These are phyloP conservation scores for Anthracocystis panici-leucophaei DNA, from an alignment of 1,284 basidiomycete species.

Conservation along the genomic window DNA sequence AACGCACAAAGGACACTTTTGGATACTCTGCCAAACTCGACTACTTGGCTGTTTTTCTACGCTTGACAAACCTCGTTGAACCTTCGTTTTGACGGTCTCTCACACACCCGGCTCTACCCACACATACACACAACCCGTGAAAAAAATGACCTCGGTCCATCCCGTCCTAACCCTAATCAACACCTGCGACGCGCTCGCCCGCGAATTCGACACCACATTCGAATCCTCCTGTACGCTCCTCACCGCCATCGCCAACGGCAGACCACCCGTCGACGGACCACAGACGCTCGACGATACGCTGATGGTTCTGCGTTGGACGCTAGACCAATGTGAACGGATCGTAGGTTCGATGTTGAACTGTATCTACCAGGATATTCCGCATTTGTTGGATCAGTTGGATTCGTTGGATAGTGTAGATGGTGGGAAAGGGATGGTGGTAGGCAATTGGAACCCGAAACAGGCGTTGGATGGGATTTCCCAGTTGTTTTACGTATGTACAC, in stretches of 20 bases:
- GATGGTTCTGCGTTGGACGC: conserved; percentile 14
- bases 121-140: no score
- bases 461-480: conserved; percentile 57
- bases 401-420: conserved; percentile 36
- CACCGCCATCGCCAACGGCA: conserved; percentile 1
- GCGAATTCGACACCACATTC: conserved; percentile 29
- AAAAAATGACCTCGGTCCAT: conserved; percentile 18
- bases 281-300: conserved; percentile 20
- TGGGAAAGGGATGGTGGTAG: conserved; percentile 8
- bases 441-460: conserved; percentile 56
- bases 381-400: conserved; percentile 58
- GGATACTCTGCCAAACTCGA: no score
- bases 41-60: no score
- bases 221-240: conserved; percentile 10
- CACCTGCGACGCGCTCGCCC: conserved; percentile 36
- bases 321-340: conserved; percentile 26
- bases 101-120: no score
- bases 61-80: no score
- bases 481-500: conserved; percentile 65
- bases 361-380: conserved; percentile 37
- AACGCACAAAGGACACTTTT: no score
- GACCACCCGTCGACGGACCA: not conserved
- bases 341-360: conserved; percentile 24
- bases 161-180: conserved; percentile 44
- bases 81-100: no score